A percentile compares a stretch with the other conserved stretches of the same genome.
These are phyloP conservation scores for Alternaria sp. DNA, from an alignment of 2,329 filamentous ascomycete species.

Conservation along the genomic window DNA sequence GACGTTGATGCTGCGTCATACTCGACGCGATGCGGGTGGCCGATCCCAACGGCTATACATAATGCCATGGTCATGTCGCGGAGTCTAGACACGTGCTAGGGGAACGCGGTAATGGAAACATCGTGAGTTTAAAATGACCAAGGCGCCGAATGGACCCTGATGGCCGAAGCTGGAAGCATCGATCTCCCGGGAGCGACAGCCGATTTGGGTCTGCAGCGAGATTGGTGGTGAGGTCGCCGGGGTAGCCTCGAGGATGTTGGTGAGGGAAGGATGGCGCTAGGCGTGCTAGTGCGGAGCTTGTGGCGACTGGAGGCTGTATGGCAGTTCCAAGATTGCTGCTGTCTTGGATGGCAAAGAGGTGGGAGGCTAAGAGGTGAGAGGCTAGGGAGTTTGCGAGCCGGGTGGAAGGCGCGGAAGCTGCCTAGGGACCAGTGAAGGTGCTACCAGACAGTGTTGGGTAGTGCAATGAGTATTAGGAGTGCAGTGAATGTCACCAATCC, in stretches of 20 bases:
- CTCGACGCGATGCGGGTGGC: background rate
- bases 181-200: background rate
- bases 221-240: background rate
- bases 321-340: background rate
- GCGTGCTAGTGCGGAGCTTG: background rate
- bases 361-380: background rate
- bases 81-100: background rate
- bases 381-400: background rate
- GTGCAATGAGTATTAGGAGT: background rate
- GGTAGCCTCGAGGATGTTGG: background rate
- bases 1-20: background rate
- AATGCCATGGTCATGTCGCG: background rate
- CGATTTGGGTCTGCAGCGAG: background rate
- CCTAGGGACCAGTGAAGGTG: background rate
- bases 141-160: background rate
- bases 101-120: background rate
- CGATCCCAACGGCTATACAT: background rate
- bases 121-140: background rate
- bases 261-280: background rate
- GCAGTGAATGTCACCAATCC: too few relatives aligned
- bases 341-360: background rate
- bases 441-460: background rate
- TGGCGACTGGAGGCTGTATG: background rate
- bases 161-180: background rate
- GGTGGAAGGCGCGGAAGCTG: background rate